Conservation (phyloP, 495 filamentous ascomycete species). For the Hypomontagnella submonticulosa region DNA sequence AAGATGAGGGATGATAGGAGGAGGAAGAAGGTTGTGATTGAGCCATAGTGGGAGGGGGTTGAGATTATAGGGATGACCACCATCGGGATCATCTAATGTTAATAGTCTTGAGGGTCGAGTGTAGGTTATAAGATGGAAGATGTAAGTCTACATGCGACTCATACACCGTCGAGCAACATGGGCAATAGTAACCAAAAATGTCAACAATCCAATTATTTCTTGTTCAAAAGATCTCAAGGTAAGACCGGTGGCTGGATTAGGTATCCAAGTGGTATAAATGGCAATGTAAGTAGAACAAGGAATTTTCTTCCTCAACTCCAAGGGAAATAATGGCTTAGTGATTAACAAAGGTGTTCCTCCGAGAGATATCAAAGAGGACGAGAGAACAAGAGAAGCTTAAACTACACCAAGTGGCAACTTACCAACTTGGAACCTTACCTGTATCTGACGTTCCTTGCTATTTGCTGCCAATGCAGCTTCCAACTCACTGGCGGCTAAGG, state of each 20-base stretch:
- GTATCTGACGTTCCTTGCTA: constrained; percentile 2
- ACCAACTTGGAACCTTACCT: constrained; percentile 1
- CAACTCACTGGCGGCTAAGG: constrained; percentile 24
- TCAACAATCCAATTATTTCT: neutral
- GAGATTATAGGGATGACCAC: neutral
- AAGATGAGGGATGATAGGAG: constrained; percentile 14
- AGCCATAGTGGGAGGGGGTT: neutral
- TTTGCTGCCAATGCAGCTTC: neutral
- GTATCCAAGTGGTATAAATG: constrained; percentile 1
- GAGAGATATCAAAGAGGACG: constrained; percentile 4
- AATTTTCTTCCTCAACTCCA: constrained; percentile 1
- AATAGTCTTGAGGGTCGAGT: neutral
- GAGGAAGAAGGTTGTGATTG: neutral
- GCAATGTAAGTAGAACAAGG: constrained; percentile 13
- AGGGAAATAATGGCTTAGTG: constrained; percentile 27
- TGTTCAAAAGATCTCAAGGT: neutral
- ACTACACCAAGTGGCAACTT: constrained; percentile 2
- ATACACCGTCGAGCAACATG: neutral
- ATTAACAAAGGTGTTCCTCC: constrained; percentile 23
- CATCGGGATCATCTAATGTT: constrained; percentile 2
- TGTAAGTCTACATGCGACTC: constrained; percentile 9
- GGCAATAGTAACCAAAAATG: constrained; percentile 12
- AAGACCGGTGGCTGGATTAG: too few relatives aligned
- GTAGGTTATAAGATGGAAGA: neutral
- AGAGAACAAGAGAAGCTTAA: neutral